Conservation (phyloP, 192 early-diverging fungal genomes). For the Podochytrium sp. region DNA sequence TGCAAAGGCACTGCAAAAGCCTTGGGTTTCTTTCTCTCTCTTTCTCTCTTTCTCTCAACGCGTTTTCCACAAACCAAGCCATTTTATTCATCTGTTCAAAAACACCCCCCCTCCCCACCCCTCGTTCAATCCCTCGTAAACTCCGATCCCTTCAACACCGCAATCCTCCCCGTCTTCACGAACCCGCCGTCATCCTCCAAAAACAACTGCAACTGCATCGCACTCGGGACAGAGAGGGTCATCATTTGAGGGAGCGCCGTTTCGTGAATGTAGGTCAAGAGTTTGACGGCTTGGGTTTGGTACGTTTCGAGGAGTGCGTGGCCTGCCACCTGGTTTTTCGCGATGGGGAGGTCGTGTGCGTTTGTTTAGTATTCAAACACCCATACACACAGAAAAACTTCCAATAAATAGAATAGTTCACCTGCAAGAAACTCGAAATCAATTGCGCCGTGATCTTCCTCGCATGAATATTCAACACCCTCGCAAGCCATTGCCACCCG, state of each 20-base stretch:
- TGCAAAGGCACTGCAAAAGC: too few species aligned
- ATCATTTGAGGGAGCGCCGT: conserved; percentile 38
- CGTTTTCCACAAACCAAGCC: too few species aligned
- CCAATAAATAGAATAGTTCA: conserved; percentile 6
- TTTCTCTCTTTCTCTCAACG: too few species aligned
- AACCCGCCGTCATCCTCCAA: conserved; percentile 44
- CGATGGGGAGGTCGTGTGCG: neutral
- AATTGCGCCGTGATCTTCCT: conserved; percentile 68
- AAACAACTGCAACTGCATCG: conserved; percentile 46
- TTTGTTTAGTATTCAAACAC: neutral
- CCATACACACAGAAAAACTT: neutral
- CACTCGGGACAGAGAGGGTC: conserved; percentile 25
- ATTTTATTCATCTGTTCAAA: too few species aligned
- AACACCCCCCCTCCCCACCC: too few species aligned
- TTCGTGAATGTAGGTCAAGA: conserved; percentile 42
- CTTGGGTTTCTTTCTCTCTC: too few species aligned
- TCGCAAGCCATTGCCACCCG: conserved; percentile 75
- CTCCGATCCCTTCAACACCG: neutral
- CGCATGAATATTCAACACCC: conserved; percentile 70
- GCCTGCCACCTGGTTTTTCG: conserved; percentile 46
- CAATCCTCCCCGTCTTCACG: conserved; percentile 22
- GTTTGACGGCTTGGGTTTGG: conserved; percentile 50
- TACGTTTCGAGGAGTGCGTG: conserved; percentile 42
- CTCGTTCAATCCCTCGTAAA: too few species aligned
- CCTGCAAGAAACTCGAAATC: conserved; percentile 66